These are phyloP conservation scores for Neurospora tetraspora DNA, from an alignment of 495 filamentous ascomycete genomes.

Conservation along the genomic window DNA sequence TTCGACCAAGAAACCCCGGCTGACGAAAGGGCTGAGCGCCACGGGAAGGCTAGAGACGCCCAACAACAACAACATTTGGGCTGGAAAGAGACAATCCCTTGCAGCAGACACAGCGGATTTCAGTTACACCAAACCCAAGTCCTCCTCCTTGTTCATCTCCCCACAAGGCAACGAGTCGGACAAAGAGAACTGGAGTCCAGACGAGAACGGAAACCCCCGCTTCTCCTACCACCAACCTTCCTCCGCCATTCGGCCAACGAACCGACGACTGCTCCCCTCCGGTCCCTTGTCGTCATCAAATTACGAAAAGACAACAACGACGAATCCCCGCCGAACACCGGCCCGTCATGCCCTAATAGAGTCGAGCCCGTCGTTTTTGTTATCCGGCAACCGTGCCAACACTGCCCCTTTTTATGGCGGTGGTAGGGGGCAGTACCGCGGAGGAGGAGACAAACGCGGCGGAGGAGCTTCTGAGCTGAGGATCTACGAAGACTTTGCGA, in stretches of 20 bases:
- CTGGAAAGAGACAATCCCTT: slow-evolving; percentile 1
- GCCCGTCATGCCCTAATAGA: slow-evolving; percentile 22
- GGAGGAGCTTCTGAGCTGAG: slow-evolving; percentile 11
- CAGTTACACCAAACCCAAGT: slow-evolving; percentile 30
- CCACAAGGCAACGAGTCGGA: slow-evolving; percentile 59
- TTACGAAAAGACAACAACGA: background rate
- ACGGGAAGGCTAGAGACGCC: slow-evolving; percentile 54
- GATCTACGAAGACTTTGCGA: slow-evolving; percentile 30
- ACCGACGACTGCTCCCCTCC: slow-evolving; percentile 14
- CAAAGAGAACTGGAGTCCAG: slow-evolving; percentile 80
- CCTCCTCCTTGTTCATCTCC: slow-evolving; percentile 18
- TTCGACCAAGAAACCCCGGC: slow-evolving; percentile 51
- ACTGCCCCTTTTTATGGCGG: slow-evolving; percentile 18
- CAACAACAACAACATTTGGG: slow-evolving; percentile 17
- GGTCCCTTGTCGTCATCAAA: background rate
- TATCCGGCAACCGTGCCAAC: slow-evolving; percentile 17
- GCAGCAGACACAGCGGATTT: slow-evolving; percentile 12
- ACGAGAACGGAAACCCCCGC: slow-evolving; percentile 36
- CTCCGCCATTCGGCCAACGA: background rate
- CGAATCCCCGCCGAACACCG: slow-evolving; percentile 26
- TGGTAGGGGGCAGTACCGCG: background rate
- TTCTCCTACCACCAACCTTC: slow-evolving; percentile 13
- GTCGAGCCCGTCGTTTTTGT: slow-evolving; percentile 13
- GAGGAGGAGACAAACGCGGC: background rate
- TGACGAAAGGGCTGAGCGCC: slow-evolving; percentile 55